phyloP scores from a whole-genome alignment of 2,329 filamentous ascomycete genomes.

The Aspergillus jensenii region DNA sequence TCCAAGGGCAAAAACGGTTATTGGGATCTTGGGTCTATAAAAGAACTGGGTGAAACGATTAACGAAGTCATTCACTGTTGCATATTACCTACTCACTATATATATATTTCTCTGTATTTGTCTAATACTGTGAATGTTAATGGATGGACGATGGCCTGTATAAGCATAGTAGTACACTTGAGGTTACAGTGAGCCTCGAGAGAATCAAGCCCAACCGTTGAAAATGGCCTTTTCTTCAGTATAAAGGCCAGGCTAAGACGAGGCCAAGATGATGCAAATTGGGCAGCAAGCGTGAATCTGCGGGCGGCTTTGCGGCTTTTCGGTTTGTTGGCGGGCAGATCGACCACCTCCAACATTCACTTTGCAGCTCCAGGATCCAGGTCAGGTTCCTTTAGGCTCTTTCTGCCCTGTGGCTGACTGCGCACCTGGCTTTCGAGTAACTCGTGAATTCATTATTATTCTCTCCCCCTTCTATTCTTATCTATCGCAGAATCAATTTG shows the following conservation, averaged over 20 bases:
- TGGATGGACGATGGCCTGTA: neutral
- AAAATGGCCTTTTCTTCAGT: neutral
- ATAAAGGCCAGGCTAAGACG: neutral
- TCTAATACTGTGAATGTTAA: neutral
- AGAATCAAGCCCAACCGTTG: neutral
- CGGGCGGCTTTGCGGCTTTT: conserved; percentile 5
- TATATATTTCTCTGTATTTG: neutral
- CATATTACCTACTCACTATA: neutral
- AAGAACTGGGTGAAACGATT: neutral
- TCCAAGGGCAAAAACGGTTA: neutral
- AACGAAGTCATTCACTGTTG: neutral
- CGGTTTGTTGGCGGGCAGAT: conserved; percentile 3
- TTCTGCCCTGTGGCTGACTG: neutral
- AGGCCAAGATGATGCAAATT: conserved; percentile 14
- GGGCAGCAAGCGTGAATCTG: conserved; percentile 15
- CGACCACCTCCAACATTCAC: neutral
- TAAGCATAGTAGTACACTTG: neutral
- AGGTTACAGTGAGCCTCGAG: neutral
- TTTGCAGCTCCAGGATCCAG: too few species aligned
- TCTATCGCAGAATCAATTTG: too few species aligned
- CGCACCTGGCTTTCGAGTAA: neutral
- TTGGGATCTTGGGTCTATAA: neutral
- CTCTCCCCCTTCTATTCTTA: neutral
- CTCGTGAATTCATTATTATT: neutral
- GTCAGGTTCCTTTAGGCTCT: neutral